These are phyloP conservation scores for Kodamaea leandrae DNA, from an alignment of 805 yeast genomes.

Conservation along the genomic window DNA sequence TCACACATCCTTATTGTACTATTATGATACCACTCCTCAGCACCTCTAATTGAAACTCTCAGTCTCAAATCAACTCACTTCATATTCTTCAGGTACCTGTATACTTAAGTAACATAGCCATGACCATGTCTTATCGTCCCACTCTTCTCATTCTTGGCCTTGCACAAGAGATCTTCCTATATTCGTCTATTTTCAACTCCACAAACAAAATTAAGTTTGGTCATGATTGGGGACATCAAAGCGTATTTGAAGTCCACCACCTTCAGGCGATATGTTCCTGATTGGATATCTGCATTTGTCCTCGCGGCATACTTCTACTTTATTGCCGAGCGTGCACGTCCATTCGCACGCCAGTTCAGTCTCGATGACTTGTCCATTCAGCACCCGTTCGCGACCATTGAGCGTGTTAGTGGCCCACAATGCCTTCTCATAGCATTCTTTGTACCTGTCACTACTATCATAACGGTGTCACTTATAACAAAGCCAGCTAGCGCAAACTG, in stretches of 20 bases:
- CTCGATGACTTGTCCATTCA: slow-evolving; percentile 32
- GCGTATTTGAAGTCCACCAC: slow-evolving; percentile 11
- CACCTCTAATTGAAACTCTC: too few relatives aligned
- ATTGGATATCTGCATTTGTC: slow-evolving; percentile 29
- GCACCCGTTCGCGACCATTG: slow-evolving; percentile 34
- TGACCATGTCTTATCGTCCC: too few relatives aligned
- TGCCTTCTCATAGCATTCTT: slow-evolving; percentile 29
- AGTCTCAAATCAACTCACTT: too few relatives aligned
- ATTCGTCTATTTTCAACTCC: too few relatives aligned
- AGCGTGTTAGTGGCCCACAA: slow-evolving; percentile 30
- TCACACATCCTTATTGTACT: too few relatives aligned
- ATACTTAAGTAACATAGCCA: too few relatives aligned
- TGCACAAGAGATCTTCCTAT: too few relatives aligned
- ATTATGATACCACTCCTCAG: too few relatives aligned
- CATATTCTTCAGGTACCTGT: too few relatives aligned
- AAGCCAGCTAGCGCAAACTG: slow-evolving; percentile 7
- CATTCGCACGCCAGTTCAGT: slow-evolving; percentile 36
- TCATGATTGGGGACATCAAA: slow-evolving; percentile 6
- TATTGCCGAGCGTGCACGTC: slow-evolving; percentile 35
- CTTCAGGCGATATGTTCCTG: slow-evolving; percentile 16
- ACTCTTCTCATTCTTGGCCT: too few relatives aligned
- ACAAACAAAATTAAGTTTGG: too few relatives aligned
- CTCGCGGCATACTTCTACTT: slow-evolving; percentile 28
- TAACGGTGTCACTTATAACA: slow-evolving; percentile 12
- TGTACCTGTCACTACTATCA: slow-evolving; percentile 24